Evolutionary conservation across 2,329 filamentous ascomycete species (phyloP), one percentile per base, ranked within the genome.

Genomic region (Trichoderma simmonsii): DNA sequence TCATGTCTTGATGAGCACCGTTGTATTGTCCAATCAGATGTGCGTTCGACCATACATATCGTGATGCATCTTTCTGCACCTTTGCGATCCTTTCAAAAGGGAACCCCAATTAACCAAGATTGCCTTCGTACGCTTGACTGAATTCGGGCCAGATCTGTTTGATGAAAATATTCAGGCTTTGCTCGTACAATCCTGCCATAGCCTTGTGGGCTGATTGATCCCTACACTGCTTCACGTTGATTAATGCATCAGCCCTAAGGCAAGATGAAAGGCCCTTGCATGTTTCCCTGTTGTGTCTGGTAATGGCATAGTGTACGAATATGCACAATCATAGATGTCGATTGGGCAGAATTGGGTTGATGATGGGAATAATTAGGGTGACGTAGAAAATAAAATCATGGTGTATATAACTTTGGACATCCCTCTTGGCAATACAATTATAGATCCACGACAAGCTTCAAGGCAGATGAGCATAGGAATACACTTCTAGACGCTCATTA

Each of bases 231-330:
- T 69, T 60, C 36, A 51, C 9, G 18, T 69, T 60, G 26, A 60
- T 59, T 60, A 36, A 61, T 24, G 5, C 32, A 57, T 30, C 26
- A 61, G 56, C 65, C 56, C 56, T 48, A 34, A 14, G 9, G 15
- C 5, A 60, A 18, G 4, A 12, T 69, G 14, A 60, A 48, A n/a
- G 14, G 11, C 24, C 34, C 51, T 6, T 18, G 65, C 34, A 21
- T 43, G 6, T 43, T 26, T 7, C 26, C 28, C 26, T 60, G 32
- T 48, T 8, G n/a, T 34, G n/a, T 15, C 43, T 26, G 26, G 21
- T 56, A 56, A 9, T 56, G 48, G 65, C 30, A 32, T 68, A 68
- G 65, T 68, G 65, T 68, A 68, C 65, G 65, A 68, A 60, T 11
- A 24, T 68, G 26, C 36, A 48, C 24, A 8, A 4, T 43, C 28